Evolutionary conservation across 306 rosid species (phyloP).

Genomic region (Begonia peltatifolia): DNA sequence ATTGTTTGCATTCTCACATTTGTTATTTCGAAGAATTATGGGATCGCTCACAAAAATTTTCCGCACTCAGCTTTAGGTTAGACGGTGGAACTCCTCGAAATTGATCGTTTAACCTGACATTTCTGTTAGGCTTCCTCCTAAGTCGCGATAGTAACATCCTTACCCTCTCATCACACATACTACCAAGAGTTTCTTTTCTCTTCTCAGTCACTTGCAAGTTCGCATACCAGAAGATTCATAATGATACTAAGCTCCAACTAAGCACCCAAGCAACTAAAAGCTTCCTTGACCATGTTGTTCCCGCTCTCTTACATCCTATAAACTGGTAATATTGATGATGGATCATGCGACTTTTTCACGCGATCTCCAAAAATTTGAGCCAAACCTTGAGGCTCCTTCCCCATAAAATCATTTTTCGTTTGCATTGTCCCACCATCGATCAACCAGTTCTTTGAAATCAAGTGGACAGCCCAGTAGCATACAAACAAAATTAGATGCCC

Average conservation of each 20-base stretch:
- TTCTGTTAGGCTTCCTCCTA: too few relatives aligned
- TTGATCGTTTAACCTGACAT: too few relatives aligned
- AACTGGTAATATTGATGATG: conserved; percentile 35
- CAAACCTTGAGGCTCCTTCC: conserved; percentile 48
- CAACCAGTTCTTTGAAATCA: conserved; percentile 63
- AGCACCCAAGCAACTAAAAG: conserved; percentile 50
- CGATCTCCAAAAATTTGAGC: conserved; percentile 61
- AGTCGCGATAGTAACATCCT: too few relatives aligned
- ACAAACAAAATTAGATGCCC: conserved; percentile 75
- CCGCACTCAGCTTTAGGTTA: too few relatives aligned
- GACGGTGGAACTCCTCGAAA: too few relatives aligned
- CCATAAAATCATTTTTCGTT: conserved; percentile 42
- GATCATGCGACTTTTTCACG: conserved; percentile 24
- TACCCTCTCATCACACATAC: conserved; percentile 96
- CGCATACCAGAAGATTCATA: conserved; percentile 49
- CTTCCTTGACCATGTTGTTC: conserved; percentile 42
- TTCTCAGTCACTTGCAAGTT: conserved; percentile 53
- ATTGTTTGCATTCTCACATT: too few relatives aligned
- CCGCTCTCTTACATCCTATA: conserved; percentile 39
- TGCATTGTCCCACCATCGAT: conserved; percentile 38
- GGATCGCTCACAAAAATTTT: too few relatives aligned
- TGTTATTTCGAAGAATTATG: too few relatives aligned
- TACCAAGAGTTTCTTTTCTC: conserved; percentile 75
- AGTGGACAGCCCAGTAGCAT: conserved; percentile 54
- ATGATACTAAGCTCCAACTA: conserved; percentile 35